Percentiles rank a stretch among this genome's conserved stretches.
phyloP scores from a whole-genome alignment of 2,329 filamentous ascomycete genomes.

The Trichoderma oligosporum region DNA sequence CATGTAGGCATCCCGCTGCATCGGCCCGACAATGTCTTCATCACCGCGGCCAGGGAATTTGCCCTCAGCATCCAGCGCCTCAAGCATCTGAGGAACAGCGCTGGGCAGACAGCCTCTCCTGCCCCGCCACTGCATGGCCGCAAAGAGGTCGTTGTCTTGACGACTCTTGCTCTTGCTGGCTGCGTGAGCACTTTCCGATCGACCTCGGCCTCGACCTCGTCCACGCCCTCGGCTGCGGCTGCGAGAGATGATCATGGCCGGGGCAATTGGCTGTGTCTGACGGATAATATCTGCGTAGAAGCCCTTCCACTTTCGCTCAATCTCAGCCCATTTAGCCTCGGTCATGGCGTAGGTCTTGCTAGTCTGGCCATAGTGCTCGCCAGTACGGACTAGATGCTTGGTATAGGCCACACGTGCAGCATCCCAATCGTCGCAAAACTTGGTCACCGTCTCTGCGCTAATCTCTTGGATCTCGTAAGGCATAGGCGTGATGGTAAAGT shows the following conservation, averaged over 20 bases:
- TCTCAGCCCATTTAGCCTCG: conserved; percentile 82
- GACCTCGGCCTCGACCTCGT: conserved; percentile 29
- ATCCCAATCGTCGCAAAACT: conserved; percentile 77
- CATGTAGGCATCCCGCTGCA: conserved; percentile 63
- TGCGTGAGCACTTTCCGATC: conserved; percentile 43
- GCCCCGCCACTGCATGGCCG: conserved; percentile 41
- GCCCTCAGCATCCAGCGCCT: conserved; percentile 65
- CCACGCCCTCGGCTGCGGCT: conserved; percentile 40
- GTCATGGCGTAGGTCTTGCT: conserved; percentile 85
- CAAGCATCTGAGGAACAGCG: conserved; percentile 64
- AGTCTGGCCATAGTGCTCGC: conserved; percentile 85
- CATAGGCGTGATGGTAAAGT: conserved; percentile 81
- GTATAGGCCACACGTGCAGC: conserved; percentile 79
- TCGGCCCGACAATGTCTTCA: conserved; percentile 89
- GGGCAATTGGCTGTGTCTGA: conserved; percentile 39
- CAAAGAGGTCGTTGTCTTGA: conserved; percentile 41
- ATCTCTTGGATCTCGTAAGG: conserved; percentile 68
- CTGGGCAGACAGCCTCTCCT: conserved; percentile 57
- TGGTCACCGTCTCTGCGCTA: conserved; percentile 54
- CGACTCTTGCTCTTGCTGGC: conserved; percentile 31
- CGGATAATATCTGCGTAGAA: conserved; percentile 63
- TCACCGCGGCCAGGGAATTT: conserved; percentile 89
- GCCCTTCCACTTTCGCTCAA: conserved; percentile 69
- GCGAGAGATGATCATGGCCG: conserved; percentile 30
- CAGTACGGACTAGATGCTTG: conserved; percentile 81